phyloP scores from a whole-genome alignment of 192 early-diverging fungal species.

The Pilaira anomala region DNA sequence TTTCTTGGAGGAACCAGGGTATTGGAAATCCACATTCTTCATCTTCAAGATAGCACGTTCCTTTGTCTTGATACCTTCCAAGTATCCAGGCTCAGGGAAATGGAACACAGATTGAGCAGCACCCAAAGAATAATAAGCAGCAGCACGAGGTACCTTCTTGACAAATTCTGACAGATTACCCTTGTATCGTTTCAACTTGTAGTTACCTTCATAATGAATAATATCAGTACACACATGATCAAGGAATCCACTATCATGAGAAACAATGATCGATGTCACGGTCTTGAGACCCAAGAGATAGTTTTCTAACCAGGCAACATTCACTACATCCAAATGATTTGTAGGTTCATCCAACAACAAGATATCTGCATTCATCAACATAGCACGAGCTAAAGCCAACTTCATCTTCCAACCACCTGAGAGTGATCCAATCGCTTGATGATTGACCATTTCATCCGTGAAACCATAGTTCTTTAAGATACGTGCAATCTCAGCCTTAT shows the following conservation, averaged over 20 bases:
- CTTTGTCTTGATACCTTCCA: slow-evolving; percentile 72
- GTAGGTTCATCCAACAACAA: slow-evolving; percentile 83
- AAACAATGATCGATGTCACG: slow-evolving; percentile 82
- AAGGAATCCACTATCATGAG: slow-evolving; percentile 84
- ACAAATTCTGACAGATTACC: slow-evolving; percentile 82
- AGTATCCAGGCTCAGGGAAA: slow-evolving; percentile 73
- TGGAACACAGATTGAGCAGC: slow-evolving; percentile 60
- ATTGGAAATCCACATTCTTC: slow-evolving; percentile 66
- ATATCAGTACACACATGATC: slow-evolving; percentile 80
- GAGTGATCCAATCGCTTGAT: slow-evolving; percentile 64
- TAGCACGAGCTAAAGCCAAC: slow-evolving; percentile 80
- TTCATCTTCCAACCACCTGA: slow-evolving; percentile 93
- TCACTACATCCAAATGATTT: slow-evolving; percentile 79
- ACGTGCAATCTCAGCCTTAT: slow-evolving; percentile 40
- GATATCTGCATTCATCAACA: slow-evolving; percentile 84
- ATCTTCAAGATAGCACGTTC: slow-evolving; percentile 79
- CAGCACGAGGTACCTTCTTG: slow-evolving; percentile 70
- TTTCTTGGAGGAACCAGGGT: slow-evolving; percentile 61
- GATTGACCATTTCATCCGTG: slow-evolving; percentile 58
- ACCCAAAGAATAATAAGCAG: slow-evolving; percentile 73
- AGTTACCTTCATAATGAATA: slow-evolving; percentile 74
- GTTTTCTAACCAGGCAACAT: slow-evolving; percentile 61
- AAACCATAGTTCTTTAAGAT: slow-evolving; percentile 67
- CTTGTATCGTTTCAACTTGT: slow-evolving; percentile 74
- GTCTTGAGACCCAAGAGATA: slow-evolving; percentile 67